Evolutionary conservation across 2,329 filamentous ascomycete species (phyloP).

Genomic region (Coniochaeta prunicola): DNA sequence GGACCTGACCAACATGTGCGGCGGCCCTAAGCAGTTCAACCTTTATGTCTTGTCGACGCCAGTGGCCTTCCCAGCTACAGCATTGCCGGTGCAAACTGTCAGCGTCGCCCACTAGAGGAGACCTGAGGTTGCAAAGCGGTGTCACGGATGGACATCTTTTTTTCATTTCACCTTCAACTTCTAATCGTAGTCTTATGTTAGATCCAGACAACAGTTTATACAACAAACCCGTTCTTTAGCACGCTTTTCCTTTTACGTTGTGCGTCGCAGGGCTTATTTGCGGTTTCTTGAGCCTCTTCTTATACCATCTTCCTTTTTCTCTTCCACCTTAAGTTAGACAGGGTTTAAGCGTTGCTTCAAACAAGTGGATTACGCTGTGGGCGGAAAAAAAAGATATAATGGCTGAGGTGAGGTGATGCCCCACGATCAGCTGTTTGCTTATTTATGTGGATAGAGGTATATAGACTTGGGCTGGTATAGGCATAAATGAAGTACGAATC

Average conservation of each 20-base stretch:
- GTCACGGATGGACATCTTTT: background rate
- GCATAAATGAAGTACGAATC: constrained; percentile 16
- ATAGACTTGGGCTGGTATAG: background rate
- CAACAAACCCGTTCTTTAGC: background rate
- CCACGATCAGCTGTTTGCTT: background rate
- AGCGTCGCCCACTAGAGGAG: background rate
- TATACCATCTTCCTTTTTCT: background rate
- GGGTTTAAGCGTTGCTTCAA: background rate
- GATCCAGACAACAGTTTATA: background rate
- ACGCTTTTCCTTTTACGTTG: background rate
- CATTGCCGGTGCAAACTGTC: background rate
- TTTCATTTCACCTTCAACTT: background rate
- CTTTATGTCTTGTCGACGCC: constrained; percentile 15
- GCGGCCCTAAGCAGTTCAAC: constrained; percentile 25
- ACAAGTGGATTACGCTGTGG: background rate
- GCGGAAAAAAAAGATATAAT: background rate
- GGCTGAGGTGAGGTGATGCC: background rate
- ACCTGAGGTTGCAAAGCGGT: background rate
- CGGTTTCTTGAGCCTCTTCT: background rate
- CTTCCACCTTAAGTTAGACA: background rate
- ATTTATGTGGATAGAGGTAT: background rate
- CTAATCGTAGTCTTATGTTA: background rate
- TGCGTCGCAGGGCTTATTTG: background rate
- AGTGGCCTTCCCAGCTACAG: background rate
- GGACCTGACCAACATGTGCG: constrained; percentile 16